These are phyloP conservation scores for Albifimbria verrucaria DNA, from an alignment of 2,329 filamentous ascomycete species.

Conservation along the genomic window DNA sequence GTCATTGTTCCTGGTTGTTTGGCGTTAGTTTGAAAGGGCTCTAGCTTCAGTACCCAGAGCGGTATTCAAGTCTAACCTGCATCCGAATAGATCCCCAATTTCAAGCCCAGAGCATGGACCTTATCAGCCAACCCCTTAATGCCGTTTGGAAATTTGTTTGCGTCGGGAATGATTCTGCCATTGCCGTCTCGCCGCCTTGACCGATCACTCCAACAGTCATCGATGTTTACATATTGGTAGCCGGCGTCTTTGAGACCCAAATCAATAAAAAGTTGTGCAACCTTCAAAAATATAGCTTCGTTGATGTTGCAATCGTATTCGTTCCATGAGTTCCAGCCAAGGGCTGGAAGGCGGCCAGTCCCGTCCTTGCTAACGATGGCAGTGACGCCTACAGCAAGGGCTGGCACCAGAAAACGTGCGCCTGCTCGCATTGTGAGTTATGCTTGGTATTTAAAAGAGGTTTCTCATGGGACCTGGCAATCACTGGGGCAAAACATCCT, in stretches of 20 bases:
- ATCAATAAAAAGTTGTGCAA: slow-evolving; percentile 43
- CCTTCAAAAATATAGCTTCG: slow-evolving; percentile 44
- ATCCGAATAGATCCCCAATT: slow-evolving; percentile 61
- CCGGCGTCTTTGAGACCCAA: slow-evolving; percentile 50
- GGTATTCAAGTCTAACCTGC: slow-evolving; percentile 31
- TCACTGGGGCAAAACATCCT: too few relatives aligned
- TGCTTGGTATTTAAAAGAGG: too few relatives aligned
- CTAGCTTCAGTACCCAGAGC: too few relatives aligned
- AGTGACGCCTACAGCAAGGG: neutral
- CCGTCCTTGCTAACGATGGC: slow-evolving; percentile 1
- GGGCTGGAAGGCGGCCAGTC: slow-evolving; percentile 27
- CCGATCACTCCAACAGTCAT: slow-evolving; percentile 54
- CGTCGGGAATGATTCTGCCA: neutral
- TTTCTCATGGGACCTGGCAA: too few relatives aligned
- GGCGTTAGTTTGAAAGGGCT: too few relatives aligned
- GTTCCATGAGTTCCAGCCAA: slow-evolving; percentile 54
- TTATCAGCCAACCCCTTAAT: slow-evolving; percentile 50
- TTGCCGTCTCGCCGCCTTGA: neutral
- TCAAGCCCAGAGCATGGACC: slow-evolving; percentile 55
- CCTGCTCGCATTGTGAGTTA: slow-evolving; percentile 1
- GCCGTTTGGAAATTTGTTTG: slow-evolving; percentile 50
- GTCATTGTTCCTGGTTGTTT: slow-evolving; percentile 13
- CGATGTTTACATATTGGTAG: slow-evolving; percentile 57
- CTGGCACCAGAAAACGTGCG: neutral
- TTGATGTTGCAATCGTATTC: slow-evolving; percentile 48